Evolutionary conservation across 2,329 filamentous ascomycete genomes (phyloP), one percentile per base, ranked within the genome.

Genomic region (Myriangium duriaei): DNA sequence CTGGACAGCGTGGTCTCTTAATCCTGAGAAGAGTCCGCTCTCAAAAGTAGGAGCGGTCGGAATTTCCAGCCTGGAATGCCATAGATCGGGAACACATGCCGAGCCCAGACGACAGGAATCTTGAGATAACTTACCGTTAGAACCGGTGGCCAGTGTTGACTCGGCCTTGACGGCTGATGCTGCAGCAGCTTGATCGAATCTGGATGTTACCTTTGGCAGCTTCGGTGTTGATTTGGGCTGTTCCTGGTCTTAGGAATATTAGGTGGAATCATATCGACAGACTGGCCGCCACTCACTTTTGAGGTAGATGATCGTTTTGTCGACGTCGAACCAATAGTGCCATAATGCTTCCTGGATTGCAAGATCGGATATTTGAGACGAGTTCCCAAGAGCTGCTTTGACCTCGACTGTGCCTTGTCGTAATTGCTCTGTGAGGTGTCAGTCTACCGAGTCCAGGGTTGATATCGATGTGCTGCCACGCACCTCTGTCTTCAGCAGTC

Each of bases 251-350:
- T 30, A 32, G 4, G 11, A 12, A 14, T 19, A 34, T 30, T 16
- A 44, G 45, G 32, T 9, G 21, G 32, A 3, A 12, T 16, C 10
- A 26, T n/a, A 26, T 26, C 7, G 7, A 26, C 21, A 26, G 11
- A n/a, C 7, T 42, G 42, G n/a, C n/a, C 3, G 41, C 17, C 30
- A 45, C 58, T 48, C 77, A 68, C 77, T 81, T 45, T 76, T 72
- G 41, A 98, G 61, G 53, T 92, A 95, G 40, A 72, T 69, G 26
- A 92, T 79, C 1, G 84, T 76, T 59, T 94, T 94, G 41, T 77
- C 80, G 18, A 94, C 69, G 51, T 98, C 87, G 56, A 87, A 96
- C 58, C 88, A 96, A 59, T 95, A 95, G 60, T 98, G 76, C 85
- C 86, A 96, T 11, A 98, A 61, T 0, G 87, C 74, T 44, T 96